Evolutionary conservation across 2,329 filamentous ascomycete genomes (phyloP).

Genomic region (Penicillium sp.): DNA sequence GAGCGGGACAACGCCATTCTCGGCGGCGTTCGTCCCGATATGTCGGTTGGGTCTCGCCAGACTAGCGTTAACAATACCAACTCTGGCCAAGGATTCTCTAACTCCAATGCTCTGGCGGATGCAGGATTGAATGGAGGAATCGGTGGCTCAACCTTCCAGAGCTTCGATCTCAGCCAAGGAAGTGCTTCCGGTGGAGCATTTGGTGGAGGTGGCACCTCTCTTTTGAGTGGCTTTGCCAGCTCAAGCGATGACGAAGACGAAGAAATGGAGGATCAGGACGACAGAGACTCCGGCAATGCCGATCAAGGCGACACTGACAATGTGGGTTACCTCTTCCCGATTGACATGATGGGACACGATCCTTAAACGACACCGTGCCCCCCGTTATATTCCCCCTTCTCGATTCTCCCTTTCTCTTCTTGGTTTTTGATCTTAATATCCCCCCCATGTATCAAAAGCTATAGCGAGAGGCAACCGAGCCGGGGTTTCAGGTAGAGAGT

Average conservation of each 20-base stretch:
- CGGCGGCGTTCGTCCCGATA: conserved; percentile 88
- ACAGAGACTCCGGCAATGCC: conserved; percentile 42
- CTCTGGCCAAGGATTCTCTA: conserved; percentile 56
- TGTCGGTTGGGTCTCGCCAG: conserved; percentile 75
- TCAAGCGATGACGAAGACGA: conserved; percentile 96
- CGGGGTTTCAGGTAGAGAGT: not conserved
- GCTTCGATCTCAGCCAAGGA: conserved; percentile 66
- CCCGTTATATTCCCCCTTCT: conserved; percentile 3
- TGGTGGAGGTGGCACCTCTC: conserved; percentile 61
- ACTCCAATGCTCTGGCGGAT: conserved; percentile 70
- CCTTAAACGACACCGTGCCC: conserved; percentile 38
- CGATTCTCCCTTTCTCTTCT: conserved; percentile 2
- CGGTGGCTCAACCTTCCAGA: conserved; percentile 50
- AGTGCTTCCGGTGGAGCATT: conserved; percentile 69
- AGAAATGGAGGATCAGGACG: conserved; percentile 70
- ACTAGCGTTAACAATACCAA: conserved; percentile 62
- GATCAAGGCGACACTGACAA: conserved; percentile 58
- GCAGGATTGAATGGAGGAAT: conserved; percentile 72
- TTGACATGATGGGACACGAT: conserved; percentile 61
- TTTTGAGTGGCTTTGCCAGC: conserved; percentile 88
- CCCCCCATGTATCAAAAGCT: not conserved
- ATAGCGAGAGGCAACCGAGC: not conserved
- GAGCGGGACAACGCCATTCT: conserved; percentile 98
- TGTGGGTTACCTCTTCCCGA: conserved; percentile 64
- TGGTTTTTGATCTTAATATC: not conserved